These are phyloP conservation scores for Tulasnella calospora DNA, from an alignment of 768 basidiomycete genomes.

Conservation along the genomic window DNA sequence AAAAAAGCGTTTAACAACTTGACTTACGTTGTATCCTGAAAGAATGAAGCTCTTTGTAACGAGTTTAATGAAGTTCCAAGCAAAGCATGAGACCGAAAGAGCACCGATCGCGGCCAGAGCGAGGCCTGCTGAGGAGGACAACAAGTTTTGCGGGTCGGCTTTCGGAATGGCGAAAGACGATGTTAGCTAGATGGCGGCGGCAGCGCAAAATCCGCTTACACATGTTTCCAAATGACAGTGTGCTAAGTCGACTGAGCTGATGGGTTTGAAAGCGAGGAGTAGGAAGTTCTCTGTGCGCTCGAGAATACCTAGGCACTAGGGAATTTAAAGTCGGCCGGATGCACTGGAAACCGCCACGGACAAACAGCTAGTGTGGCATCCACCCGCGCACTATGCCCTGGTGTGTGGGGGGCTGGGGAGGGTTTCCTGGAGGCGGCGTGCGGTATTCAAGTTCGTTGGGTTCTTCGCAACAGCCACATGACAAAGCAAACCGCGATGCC, in stretches of 20 bases:
- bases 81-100: slow-evolving; percentile 49
- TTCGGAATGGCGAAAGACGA: neutral
- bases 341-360: no score
- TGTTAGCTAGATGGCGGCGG: neutral
- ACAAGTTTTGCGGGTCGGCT: neutral
- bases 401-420: neutral
- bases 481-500: no score
- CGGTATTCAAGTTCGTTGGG: neutral
- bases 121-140: neutral
- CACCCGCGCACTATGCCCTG: no score
- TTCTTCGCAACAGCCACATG: neutral
- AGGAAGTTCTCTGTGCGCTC: neutral
- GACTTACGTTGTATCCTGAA: slow-evolving; percentile 60
- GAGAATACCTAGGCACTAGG: no score
- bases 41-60: slow-evolving; percentile 68
- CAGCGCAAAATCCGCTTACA: neutral
- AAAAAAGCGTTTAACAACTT: neutral
- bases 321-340: no score
- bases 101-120: slow-evolving; percentile 44
- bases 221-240: neutral
- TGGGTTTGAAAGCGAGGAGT: neutral
- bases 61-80: slow-evolving; percentile 59
- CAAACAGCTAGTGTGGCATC: no score
- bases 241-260: neutral
- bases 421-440: neutral